A percentile compares a stretch with the other conserved stretches of the same genome.
phyloP scores from a whole-genome alignment of 2,329 filamentous ascomycete genomes.

The Hymenoscyphus salicellus region DNA sequence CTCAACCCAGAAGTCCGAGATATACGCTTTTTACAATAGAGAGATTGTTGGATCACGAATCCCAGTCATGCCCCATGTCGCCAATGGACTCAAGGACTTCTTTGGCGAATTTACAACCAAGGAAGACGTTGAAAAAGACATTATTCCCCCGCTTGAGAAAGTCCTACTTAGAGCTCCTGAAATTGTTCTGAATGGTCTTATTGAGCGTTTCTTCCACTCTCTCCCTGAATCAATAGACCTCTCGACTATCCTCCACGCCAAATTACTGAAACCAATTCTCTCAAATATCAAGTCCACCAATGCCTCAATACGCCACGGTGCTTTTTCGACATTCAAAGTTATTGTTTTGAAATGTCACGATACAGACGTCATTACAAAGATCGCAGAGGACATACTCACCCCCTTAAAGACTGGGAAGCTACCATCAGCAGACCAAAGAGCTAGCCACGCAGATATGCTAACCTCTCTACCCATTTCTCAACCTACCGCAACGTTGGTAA shows the following conservation, averaged over 20 bases:
- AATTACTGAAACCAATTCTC: constrained; percentile 81
- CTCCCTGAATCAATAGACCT: constrained; percentile 72
- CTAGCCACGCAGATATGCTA: constrained; percentile 79
- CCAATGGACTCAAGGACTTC: constrained; percentile 74
- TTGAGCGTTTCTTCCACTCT: constrained; percentile 69
- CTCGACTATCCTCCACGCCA: constrained; percentile 66
- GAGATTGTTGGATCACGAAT: constrained; percentile 80
- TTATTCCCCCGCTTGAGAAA: constrained; percentile 84
- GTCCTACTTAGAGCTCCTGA: constrained; percentile 85
- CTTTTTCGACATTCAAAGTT: constrained; percentile 68
- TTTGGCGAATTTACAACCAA: constrained; percentile 70
- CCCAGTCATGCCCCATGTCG: constrained; percentile 67
- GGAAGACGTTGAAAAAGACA: constrained; percentile 71
- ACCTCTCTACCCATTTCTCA: constrained; percentile 58
- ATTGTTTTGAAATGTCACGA: constrained; percentile 63
- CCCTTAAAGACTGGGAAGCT: constrained; percentile 84
- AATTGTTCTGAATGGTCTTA: constrained; percentile 75
- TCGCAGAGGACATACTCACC: constrained; percentile 72
- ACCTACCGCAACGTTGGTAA: constrained; percentile 63
- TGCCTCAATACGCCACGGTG: constrained; percentile 69
- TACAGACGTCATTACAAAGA: constrained; percentile 57
- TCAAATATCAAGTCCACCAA: constrained; percentile 92
- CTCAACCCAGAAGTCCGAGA: constrained; percentile 63
- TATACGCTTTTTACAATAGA: constrained; percentile 79
- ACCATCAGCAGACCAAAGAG: constrained; percentile 78